Evolutionary conservation across 768 basidiomycete species (phyloP), one percentile per base, ranked within the genome.

Genomic region (Russula vinacea): DNA sequence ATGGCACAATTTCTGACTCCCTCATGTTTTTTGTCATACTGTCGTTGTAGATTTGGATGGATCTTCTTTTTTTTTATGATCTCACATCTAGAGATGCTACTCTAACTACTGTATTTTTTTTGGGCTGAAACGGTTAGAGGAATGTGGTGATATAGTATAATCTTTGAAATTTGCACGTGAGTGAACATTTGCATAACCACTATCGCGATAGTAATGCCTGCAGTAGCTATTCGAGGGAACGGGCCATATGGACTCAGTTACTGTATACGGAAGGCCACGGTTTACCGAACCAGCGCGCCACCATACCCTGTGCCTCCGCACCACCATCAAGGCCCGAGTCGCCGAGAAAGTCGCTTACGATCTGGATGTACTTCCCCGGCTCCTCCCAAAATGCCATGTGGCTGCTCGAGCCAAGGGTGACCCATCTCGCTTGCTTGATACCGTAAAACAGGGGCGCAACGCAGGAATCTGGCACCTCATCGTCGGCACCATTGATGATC

Each of bases 381-480:
- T 71, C 69, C 57, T 70, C 70, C 44, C 63, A 60, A 35, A 58
- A 56, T 16, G 66, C 57, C 56, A 64, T 60, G 56, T 70, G 70
- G n/a, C 62, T 62, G n/a, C 68, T 65, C 24, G 60, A 39, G 26
- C 45, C 42, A 6, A 70, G 65, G n/a, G 57, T 50, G 47, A 66
- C 53, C 70, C 69, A 69, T 40, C 26, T 68, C 10, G 39, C 61
- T 29, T 45, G 47, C 35, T 56, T 39, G 58, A 71, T 70, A 35
- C 37, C 51, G 19, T 60, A 26, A 59, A 68, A 70, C 50, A 65
- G 60, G 2, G 70, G 70, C n/a, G 35, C 39, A 22, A 68, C 32
- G 19, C 60, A 61, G 40, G 39, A 45, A 22, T 70, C 69, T 26
- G 56, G 45, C 5, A 68, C 65, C 32, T 58, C 58, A 47, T 70